Conservation (phyloP, 441 rosid species). For the Pelargonium fulgidum region DNA sequence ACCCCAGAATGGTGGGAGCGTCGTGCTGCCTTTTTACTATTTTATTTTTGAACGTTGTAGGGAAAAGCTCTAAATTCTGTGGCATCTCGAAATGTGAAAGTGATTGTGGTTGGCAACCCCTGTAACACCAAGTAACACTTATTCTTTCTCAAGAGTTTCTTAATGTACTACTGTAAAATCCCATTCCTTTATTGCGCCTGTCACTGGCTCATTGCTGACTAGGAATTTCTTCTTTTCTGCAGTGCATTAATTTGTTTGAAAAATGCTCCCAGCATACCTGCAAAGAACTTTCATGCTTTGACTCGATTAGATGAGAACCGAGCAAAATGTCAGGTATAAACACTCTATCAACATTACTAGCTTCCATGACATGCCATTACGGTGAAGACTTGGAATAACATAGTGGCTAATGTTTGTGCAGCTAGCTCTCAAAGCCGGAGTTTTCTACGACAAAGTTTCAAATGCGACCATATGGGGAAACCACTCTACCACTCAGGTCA, state of each 20-base stretch:
- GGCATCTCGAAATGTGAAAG: constrained; percentile 81
- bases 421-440: constrained; percentile 79
- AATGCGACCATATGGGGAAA: constrained; percentile 97
- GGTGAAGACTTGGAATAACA: background rate
- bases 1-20: no score
- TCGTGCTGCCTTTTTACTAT: background rate
- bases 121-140: constrained; percentile 79
- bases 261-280: constrained; percentile 1
- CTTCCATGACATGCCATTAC: background rate
- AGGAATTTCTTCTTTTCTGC: constrained; percentile 14
- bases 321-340: constrained; percentile 86
- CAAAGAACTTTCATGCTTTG: constrained; percentile 8
- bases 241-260: constrained; percentile 4
- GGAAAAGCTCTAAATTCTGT: constrained; percentile 91
- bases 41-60: constrained; percentile 22
- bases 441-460: constrained; percentile 84
- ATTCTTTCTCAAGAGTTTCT: background rate
- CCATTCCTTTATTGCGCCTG: background rate
- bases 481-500: constrained; percentile 97
- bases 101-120: constrained; percentile 92
- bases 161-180: background rate
- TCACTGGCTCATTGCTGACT: background rate
- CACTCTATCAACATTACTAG: background rate
- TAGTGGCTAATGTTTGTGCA: constrained; percentile 24
- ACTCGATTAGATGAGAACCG: constrained; percentile 23